These are phyloP conservation scores for Dactylellina sp. DNA, from an alignment of 2,329 filamentous ascomycete genomes.

Conservation along the genomic window DNA sequence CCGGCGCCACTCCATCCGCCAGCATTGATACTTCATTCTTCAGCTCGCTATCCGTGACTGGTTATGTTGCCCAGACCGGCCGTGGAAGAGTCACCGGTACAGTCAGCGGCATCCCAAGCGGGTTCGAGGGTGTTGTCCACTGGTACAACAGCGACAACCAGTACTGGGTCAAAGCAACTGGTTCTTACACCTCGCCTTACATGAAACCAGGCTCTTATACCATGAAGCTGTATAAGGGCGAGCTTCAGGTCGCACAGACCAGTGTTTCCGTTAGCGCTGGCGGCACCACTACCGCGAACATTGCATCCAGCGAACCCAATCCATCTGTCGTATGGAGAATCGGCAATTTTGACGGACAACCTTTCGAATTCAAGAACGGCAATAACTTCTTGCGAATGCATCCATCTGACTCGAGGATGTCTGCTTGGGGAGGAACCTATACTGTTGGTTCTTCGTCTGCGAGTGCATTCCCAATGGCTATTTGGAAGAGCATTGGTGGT, in stretches of 20 bases:
- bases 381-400: conserved; percentile 77
- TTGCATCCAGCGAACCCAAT: conserved; percentile 67
- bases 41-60: conserved; percentile 69
- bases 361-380: conserved; percentile 74
- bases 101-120: conserved; percentile 70
- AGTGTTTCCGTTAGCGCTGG: conserved; percentile 69
- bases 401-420: conserved; percentile 74
- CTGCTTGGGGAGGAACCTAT: conserved; percentile 73
- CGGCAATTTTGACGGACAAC: conserved; percentile 74
- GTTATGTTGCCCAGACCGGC: conserved; percentile 69
- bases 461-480: conserved; percentile 73
- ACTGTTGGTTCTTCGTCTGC: conserved; percentile 70
- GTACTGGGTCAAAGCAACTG: conserved; percentile 72
- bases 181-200: conserved; percentile 72
- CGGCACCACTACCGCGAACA: conserved; percentile 67
- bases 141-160: conserved; percentile 74
- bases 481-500: conserved; percentile 67
- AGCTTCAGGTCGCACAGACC: conserved; percentile 69
- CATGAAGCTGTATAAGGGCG: conserved; percentile 74
- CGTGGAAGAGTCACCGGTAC: conserved; percentile 73
- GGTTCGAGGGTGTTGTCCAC: conserved; percentile 72
- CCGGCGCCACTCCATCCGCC: conserved; percentile 69
- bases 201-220: conserved; percentile 78
- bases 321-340: conserved; percentile 72
- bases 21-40: conserved; percentile 72